Evolutionary conservation across 495 filamentous ascomycete species (phyloP).

Genomic region (Sordaria brevicollis): DNA sequence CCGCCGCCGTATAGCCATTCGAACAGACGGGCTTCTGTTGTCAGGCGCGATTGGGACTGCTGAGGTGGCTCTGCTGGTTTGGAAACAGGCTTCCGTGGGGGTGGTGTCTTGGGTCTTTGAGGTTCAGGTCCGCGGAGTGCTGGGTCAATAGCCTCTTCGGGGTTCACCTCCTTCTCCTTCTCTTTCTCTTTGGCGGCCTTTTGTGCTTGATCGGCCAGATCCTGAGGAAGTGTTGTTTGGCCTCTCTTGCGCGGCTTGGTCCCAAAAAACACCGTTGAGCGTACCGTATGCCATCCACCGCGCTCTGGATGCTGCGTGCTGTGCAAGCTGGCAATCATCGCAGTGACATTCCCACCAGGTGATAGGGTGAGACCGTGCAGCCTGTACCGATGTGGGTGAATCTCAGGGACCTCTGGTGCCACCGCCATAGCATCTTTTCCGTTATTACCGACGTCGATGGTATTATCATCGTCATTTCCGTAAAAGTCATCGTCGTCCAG

Average conservation of each 20-base stretch:
- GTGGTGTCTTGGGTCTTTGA: not conserved
- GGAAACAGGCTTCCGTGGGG: not conserved
- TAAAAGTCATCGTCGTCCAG: conserved; percentile 6
- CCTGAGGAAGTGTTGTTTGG: not conserved
- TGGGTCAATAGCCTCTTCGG: not conserved
- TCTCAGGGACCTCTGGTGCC: conserved; percentile 20
- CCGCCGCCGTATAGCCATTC: conserved; percentile 40
- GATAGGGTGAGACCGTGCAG: conserved; percentile 34
- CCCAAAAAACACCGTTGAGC: conserved; percentile 31
- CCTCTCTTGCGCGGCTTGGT: conserved; percentile 8
- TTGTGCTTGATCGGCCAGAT: not conserved
- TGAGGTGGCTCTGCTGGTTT: not conserved
- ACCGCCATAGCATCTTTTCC: conserved; percentile 9
- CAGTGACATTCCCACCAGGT: conserved; percentile 32
- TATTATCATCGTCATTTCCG: conserved; percentile 9
- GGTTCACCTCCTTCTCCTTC: not conserved
- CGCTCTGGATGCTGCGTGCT: conserved; percentile 28
- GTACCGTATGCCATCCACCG: conserved; percentile 31
- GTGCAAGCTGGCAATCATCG: conserved; percentile 28
- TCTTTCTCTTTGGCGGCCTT: not conserved
- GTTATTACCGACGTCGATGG: conserved; percentile 3
- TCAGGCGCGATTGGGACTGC: conserved; percentile 8
- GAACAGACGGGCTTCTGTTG: conserved; percentile 32
- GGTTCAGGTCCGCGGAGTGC: not conserved
- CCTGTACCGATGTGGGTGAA: conserved; percentile 33